Conservation (phyloP, 2,329 filamentous ascomycete genomes). For the Fusarium setosum region DNA sequence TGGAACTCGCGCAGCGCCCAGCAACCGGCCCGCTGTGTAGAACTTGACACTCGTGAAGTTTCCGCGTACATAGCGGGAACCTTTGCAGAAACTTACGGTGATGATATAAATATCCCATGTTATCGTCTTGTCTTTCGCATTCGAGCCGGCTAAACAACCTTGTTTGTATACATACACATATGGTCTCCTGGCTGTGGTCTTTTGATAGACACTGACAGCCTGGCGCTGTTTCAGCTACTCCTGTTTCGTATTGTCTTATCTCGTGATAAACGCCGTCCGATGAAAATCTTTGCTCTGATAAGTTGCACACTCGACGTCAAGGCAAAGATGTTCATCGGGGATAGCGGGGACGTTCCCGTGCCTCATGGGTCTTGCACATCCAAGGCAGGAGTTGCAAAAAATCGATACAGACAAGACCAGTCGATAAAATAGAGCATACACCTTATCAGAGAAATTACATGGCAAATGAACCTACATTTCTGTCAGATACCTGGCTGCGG, state of each 20-base stretch:
- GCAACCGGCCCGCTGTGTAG: too few relatives aligned
- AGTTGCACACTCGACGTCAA: neutral
- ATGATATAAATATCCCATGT: neutral
- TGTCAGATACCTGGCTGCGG: neutral
- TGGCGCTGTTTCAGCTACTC: constrained; percentile 6
- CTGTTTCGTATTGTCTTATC: constrained; percentile 5
- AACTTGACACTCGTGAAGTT: neutral
- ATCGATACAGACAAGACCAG: neutral
- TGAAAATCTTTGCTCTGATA: constrained; percentile 14
- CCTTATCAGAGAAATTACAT: neutral
- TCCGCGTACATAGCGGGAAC: too few relatives aligned
- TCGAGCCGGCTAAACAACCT: neutral
- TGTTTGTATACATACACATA: neutral
- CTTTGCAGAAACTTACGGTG: neutral
- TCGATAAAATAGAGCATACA: neutral
- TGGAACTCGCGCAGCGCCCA: too few relatives aligned
- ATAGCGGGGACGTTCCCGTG: neutral
- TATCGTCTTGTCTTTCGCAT: neutral
- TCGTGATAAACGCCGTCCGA: neutral
- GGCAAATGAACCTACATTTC: neutral
- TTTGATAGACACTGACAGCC: neutral
- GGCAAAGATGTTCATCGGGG: constrained; percentile 2
- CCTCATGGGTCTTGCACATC: neutral
- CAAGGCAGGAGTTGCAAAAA: neutral
- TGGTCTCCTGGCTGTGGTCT: neutral